Evolutionary conservation across 2,329 filamentous ascomycete genomes (phyloP).

Genomic region (Fonsecaea pedrosoi): DNA sequence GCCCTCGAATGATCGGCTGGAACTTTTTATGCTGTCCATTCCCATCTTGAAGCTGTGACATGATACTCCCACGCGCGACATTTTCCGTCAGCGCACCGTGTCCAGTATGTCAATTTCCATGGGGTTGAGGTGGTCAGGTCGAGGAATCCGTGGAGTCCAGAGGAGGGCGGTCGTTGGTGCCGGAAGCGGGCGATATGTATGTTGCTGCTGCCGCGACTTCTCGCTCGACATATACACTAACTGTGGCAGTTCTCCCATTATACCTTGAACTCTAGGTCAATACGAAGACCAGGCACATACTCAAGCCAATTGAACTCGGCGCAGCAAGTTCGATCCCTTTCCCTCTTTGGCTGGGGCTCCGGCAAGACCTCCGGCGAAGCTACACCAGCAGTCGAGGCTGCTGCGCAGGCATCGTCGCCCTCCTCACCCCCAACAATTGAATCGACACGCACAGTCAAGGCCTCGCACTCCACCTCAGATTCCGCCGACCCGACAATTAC

Average conservation of each 20-base stretch:
- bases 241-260: slow-evolving; percentile 23
- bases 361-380: slow-evolving; percentile 18
- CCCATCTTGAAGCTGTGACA: slow-evolving; percentile 9
- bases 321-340: slow-evolving; percentile 36
- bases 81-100: neutral
- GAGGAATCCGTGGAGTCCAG: slow-evolving; percentile 28
- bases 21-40: slow-evolving; percentile 7
- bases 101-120: slow-evolving; percentile 30
- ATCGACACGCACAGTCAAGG: slow-evolving; percentile 33
- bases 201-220: neutral
- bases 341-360: slow-evolving; percentile 36
- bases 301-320: slow-evolving; percentile 8
- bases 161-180: slow-evolving; percentile 19
- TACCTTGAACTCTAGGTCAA: slow-evolving; percentile 16
- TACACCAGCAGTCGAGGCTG: neutral
- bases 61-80: slow-evolving; percentile 1
- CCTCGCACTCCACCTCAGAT: slow-evolving; percentile 35
- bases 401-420: neutral
- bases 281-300: neutral
- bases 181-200: slow-evolving; percentile 27
- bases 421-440: slow-evolving; percentile 20
- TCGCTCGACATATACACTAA: slow-evolving; percentile 12
- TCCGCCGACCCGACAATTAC: slow-evolving; percentile 26
- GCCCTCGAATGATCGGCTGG: neutral
- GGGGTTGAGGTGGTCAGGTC: slow-evolving; percentile 33